Base-by-base conservation (phyloP, 768 basidiomycete species). In the Boletus rubropictus region DNA sequence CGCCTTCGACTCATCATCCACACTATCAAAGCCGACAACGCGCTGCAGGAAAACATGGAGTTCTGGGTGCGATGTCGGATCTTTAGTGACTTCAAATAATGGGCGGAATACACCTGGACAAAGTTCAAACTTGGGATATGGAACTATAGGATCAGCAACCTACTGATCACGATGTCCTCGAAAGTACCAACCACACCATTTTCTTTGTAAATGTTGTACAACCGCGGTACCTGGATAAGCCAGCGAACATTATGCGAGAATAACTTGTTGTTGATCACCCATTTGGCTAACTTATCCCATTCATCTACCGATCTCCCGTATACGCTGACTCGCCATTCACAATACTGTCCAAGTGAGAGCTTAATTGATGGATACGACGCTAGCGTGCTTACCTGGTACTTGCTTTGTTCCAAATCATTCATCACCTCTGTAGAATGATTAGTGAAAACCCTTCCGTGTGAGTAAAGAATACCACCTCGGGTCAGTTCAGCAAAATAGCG, bases 261-360 rank as follows among this genome's bases (percentile, higher is more conserved):
- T 5, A 98, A 74, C 64, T 95, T 92, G 73, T 97, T 80, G 62
- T 88, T 78, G 63, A 96, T 81, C 48, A 99, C 83, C 96, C 96
- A 99, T 72, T 85, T 87, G 15, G 96, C 96, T 6, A 99, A 74
- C 60, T 97, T 97, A 73, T 98, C 96, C 96, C 96, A 99, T 70
- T 99, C 96, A 48, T 81, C 75, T 10, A 66, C 54, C 3, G 75
- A 77, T 47, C 91, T 80, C 3, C 94, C 96, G 56, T 98, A 99
- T 52, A 99, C 89, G 53, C 91, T 95, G 47, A 98, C 78, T 5
- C 96, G 82, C 91, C 96, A 99, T 71, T 99, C 96, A 52, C 89
- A 92, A 55, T 94, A 93, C 86, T 91, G 33, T 11, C 22, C 25
- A 28, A 37, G 38, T 17, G 36, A 45, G 33, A 46, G 32, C 39